Conservation (phyloP, 352 stramenopile species). For the Pythium grandisporangium region DNA sequence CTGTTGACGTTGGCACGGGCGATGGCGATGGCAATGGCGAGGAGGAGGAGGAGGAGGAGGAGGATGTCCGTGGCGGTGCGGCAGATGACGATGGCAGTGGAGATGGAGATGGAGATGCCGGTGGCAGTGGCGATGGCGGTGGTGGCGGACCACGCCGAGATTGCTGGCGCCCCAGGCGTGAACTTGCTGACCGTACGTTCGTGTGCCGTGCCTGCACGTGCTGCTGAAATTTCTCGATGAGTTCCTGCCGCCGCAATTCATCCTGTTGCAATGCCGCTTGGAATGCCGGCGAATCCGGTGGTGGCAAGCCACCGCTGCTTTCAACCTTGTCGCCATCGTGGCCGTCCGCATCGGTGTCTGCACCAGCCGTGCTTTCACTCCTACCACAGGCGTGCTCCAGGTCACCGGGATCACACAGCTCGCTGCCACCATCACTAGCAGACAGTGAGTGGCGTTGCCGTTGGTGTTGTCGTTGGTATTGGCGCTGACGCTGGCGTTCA, state of each 20-base stretch:
- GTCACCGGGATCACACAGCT: too few relatives aligned
- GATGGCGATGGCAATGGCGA: neutral
- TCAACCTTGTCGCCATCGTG: neutral
- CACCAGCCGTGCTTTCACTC: neutral
- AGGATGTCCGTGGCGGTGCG: too few relatives aligned
- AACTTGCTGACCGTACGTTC: too few relatives aligned
- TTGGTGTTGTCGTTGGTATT: neutral
- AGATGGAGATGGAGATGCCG: too few relatives aligned
- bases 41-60: neutral
- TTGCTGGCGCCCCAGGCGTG: too few relatives aligned
- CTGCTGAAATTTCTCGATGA: slow-evolving; percentile 30
- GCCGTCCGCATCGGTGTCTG: neutral
- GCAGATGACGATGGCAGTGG: too few relatives aligned
- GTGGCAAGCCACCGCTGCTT: neutral
- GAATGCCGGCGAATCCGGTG: slow-evolving; percentile 10
- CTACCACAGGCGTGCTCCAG: too few relatives aligned
- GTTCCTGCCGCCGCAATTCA: slow-evolving; percentile 44
- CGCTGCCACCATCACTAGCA: too few relatives aligned
- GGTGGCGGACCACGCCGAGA: neutral
- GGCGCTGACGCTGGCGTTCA: slow-evolving; percentile 2
- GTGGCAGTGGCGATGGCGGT: too few relatives aligned
- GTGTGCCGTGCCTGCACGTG: slow-evolving; percentile 11
- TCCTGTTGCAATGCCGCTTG: slow-evolving; percentile 30
- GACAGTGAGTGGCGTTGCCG: too few relatives aligned
- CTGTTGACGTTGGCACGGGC: too few relatives aligned